Conservation (phyloP, 345 rosid genomes). For the Dovyalis caffra region DNA sequence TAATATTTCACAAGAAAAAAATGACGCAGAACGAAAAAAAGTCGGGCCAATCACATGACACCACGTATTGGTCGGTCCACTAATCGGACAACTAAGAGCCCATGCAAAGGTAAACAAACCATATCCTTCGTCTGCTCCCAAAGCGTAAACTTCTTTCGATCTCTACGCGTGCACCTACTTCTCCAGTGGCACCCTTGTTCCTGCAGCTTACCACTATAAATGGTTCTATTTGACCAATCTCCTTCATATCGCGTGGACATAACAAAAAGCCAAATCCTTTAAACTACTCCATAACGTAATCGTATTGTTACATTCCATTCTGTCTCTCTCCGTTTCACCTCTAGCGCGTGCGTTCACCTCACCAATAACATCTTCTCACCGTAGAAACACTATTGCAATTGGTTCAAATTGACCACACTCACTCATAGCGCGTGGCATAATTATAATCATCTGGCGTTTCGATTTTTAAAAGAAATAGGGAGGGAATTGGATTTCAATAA, state of each 20-base stretch:
- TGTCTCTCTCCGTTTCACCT: background rate
- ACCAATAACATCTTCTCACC: background rate
- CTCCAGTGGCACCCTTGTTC: background rate
- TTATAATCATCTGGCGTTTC: background rate
- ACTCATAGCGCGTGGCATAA: background rate
- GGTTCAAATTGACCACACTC: background rate
- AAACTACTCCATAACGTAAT: background rate
- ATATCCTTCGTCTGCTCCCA: no score
- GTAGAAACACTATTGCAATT: background rate
- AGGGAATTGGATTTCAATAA: constrained; percentile 27
- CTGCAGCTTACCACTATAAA: background rate
- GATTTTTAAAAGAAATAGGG: constrained; percentile 23
- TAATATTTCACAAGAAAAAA: background rate
- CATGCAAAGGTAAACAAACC: constrained; percentile 15
- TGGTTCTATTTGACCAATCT: background rate
- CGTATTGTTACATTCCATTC: background rate
- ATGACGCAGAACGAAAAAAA: background rate
- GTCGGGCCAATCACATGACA: background rate
- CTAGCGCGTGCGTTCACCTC: background rate
- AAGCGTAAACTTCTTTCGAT: no score
- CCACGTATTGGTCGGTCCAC: background rate
- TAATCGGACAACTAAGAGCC: constrained; percentile 19
- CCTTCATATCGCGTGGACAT: constrained; percentile 1
- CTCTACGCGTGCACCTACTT: background rate
- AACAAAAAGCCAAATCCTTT: background rate